phyloP scores from a whole-genome alignment of 2,329 filamentous ascomycete genomes.

The Cladophialophora yegresii region DNA sequence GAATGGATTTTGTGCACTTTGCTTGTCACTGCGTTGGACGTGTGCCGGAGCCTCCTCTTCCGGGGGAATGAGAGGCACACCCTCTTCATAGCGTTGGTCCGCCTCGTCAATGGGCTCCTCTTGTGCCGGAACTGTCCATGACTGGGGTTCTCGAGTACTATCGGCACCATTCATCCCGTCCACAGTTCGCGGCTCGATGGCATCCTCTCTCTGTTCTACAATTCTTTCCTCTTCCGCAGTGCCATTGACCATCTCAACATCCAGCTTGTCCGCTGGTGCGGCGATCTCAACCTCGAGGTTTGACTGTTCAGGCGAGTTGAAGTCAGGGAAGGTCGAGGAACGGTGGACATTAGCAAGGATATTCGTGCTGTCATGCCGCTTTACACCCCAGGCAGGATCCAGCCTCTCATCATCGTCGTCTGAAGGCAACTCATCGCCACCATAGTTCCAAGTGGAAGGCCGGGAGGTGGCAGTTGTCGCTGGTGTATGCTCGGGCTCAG shows the following conservation, averaged over 20 bases:
- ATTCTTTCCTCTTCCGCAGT: not conserved
- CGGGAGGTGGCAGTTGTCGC: not conserved
- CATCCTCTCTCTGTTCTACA: slow-evolving; percentile 5
- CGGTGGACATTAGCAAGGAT: slow-evolving; percentile 33
- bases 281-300: not conserved
- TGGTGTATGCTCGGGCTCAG: not conserved
- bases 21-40: not conserved
- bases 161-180: slow-evolving; percentile 19
- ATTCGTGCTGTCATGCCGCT: slow-evolving; percentile 29
- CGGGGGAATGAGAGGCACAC: slow-evolving; percentile 31
- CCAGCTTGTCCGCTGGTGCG: not conserved
- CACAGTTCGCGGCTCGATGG: slow-evolving; percentile 11
- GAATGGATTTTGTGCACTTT: slow-evolving; percentile 10
- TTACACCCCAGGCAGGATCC: slow-evolving; percentile 37
- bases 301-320: slow-evolving; percentile 7
- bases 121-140: slow-evolving; percentile 26
- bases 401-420: slow-evolving; percentile 32
- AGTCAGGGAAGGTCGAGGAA: slow-evolving; percentile 34
- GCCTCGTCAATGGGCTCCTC: slow-evolving; percentile 18
- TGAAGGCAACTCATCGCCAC: slow-evolving; percentile 29
- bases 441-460: not conserved
- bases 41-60: slow-evolving; percentile 3
- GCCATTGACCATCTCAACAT: slow-evolving; percentile 1
- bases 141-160: slow-evolving; percentile 3
- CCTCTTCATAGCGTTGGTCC: slow-evolving; percentile 34